Conservation (phyloP, 1,284 basidiomycete genomes). For the Naganishia albida region DNA sequence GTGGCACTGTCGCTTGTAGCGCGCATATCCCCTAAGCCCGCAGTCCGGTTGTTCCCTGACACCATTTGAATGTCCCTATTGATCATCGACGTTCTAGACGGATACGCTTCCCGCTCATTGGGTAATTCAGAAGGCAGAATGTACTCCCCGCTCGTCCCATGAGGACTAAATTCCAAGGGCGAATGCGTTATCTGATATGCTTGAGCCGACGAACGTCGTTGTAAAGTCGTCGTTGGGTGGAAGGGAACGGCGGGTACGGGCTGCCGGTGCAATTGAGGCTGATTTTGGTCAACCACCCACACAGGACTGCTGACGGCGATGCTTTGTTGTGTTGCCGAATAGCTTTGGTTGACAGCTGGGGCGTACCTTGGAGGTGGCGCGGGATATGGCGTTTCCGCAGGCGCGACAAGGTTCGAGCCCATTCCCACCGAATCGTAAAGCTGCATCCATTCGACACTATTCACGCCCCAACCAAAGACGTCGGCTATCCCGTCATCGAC, state of each 20-base stretch:
- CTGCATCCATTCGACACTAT: slow-evolving; percentile 39
- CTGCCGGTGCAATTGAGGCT: background rate
- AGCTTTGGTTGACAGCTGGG: background rate
- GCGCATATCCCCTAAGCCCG: slow-evolving; percentile 19
- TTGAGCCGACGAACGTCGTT: background rate
- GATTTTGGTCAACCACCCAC: background rate
- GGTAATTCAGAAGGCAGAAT: slow-evolving; percentile 8
- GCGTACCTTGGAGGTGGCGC: slow-evolving; percentile 6
- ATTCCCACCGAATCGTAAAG: slow-evolving; percentile 38
- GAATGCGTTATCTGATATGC: background rate
- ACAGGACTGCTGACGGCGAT: background rate
- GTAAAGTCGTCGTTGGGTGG: background rate
- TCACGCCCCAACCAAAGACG: slow-evolving; percentile 44
- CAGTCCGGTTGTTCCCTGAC: background rate
- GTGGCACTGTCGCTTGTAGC: slow-evolving; percentile 35
- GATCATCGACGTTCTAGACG: slow-evolving; percentile 23
- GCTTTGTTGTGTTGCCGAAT: background rate
- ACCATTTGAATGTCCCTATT: slow-evolving; percentile 14
- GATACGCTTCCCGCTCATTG: slow-evolving; percentile 18
- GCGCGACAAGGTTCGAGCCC: slow-evolving; percentile 41
- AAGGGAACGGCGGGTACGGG: background rate
- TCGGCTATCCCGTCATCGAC: slow-evolving; percentile 40
- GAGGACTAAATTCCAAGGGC: background rate
- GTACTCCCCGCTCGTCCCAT: background rate
- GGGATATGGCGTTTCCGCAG: slow-evolving; percentile 42